Evolutionary conservation across 2,329 filamentous ascomycete genomes (phyloP).

Genomic region (Lachnellula hyalina): DNA sequence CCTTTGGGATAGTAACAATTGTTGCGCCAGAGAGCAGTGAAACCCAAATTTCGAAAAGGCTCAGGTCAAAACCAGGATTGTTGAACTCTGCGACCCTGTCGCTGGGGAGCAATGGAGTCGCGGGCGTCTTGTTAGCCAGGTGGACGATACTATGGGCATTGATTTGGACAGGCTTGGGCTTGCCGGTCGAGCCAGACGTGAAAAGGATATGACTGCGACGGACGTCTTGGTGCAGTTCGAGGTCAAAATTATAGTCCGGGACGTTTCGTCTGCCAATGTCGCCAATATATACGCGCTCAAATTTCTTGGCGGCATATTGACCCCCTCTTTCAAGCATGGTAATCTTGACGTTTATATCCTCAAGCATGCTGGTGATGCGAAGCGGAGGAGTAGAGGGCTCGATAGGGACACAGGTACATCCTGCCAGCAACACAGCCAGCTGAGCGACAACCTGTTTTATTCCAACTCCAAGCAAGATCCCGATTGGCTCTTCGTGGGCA

Average conservation of each 20-base stretch:
- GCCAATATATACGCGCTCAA: not conserved
- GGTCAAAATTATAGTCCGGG: not conserved
- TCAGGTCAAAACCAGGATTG: not conserved
- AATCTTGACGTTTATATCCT: too few species aligned
- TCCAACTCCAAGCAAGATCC: not conserved
- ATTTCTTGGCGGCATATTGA: not conserved
- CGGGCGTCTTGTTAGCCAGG: not conserved
- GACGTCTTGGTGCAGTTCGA: not conserved
- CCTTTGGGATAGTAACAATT: not conserved
- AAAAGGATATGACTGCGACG: not conserved
- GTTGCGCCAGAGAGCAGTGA: not conserved
- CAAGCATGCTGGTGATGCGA: not conserved
- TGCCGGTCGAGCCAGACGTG: not conserved
- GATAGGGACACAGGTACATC: not conserved
- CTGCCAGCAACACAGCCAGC: not conserved
- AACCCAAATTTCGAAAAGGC: not conserved
- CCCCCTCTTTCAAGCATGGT: not conserved
- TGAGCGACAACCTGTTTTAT: not conserved
- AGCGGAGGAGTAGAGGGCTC: not conserved
- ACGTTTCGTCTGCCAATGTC: too few species aligned
- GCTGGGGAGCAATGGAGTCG: not conserved
- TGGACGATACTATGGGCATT: not conserved
- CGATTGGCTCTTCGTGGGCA: not conserved
- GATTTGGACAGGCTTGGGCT: conserved; percentile 1
- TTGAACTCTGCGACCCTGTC: not conserved